Evolutionary conservation across 805 yeast genomes (phyloP).

Genomic region (Blastobotrys mokoenaii): DNA sequence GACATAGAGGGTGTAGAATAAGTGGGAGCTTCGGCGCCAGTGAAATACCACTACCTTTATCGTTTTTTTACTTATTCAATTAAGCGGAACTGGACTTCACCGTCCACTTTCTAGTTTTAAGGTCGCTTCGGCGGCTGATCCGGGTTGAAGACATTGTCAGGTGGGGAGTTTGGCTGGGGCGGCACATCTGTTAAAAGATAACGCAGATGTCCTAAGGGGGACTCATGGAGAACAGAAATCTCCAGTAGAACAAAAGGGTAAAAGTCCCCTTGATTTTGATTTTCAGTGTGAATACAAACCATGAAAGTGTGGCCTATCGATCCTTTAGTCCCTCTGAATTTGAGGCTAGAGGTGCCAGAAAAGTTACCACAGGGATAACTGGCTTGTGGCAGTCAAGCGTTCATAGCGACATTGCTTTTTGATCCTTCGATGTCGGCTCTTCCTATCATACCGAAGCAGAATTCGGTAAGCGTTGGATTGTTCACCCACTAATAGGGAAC

Average conservation of each 20-base stretch:
- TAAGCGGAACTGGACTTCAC: slow-evolving; percentile 34
- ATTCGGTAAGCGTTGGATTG: too few relatives aligned
- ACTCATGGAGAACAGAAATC: slow-evolving; percentile 41
- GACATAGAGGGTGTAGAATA: slow-evolving; percentile 34
- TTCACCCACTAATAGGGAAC: too few relatives aligned
- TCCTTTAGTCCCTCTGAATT: slow-evolving; percentile 39
- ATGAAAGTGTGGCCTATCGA: slow-evolving; percentile 46
- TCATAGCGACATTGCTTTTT: too few relatives aligned
- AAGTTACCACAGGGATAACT: too few relatives aligned
- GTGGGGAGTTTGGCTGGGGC: slow-evolving; percentile 41
- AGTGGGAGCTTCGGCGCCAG: slow-evolving; percentile 40
- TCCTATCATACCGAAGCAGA: too few relatives aligned
- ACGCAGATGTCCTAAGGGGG: slow-evolving; percentile 39
- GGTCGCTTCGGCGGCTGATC: slow-evolving; percentile 23
- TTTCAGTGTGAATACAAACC: slow-evolving; percentile 40
- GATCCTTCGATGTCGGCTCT: too few relatives aligned
- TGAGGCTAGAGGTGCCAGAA: too few relatives aligned
- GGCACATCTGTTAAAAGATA: slow-evolving; percentile 41
- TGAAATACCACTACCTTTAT: slow-evolving; percentile 38
- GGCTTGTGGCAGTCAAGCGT: too few relatives aligned
- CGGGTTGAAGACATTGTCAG: slow-evolving; percentile 36
- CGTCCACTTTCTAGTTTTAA: slow-evolving; percentile 31
- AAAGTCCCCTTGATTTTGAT: slow-evolving; percentile 39
- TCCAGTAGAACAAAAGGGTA: slow-evolving; percentile 41
- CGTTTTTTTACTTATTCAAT: slow-evolving; percentile 32